Evolutionary conservation across 1,284 basidiomycete species (phyloP), one percentile per base, ranked within the genome.

Genomic region (Lentinus polychrous): DNA sequence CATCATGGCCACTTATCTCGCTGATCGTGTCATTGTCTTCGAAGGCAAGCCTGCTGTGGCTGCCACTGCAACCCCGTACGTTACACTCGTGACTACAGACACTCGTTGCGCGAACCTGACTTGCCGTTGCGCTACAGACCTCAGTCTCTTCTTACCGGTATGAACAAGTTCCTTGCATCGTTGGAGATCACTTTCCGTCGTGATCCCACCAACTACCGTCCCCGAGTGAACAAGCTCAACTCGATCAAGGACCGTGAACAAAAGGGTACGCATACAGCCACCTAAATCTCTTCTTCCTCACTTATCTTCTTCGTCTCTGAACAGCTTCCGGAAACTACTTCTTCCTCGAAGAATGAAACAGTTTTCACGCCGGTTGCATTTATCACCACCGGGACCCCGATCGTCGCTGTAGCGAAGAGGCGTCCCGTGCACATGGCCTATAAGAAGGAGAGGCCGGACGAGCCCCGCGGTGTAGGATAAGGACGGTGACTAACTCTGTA

Each of bases 1-100:
- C 69, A 92, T 94, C 71, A 91, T 92, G 87, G 92, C 94, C 3
- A 95, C 94, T 2, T 97, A 97, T 66, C 86, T 97, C 49, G 93
- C 94, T 43, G 94, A 97, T 66, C 88, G 94, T 52, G 94, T 98
- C 60, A 95, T 98, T 56, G 92, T 97, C 14, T 97, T 94, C 61
- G 86, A 91, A 63, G 94, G 93, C 45, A 67, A 81, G 58, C 93
- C 93, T 7, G 91, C 90, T 40, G 66, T 91, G 42, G 51, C 84
- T 49, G 90, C 93, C 11, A 93, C 83, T 27, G 92, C 92, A 14
- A 88, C 89, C 39, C 88, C 86, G 87, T 92, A 64, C 59, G 86
- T 72, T 14, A 49, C 49, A 10, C 33, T 34, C 33, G n/a, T 18
- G 14, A 38, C 15, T 15, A 8, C 20, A 8, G 8, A 38, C n/a